Conservation (phyloP, 768 basidiomycete species). For the Tricholoma flavovirens region DNA sequence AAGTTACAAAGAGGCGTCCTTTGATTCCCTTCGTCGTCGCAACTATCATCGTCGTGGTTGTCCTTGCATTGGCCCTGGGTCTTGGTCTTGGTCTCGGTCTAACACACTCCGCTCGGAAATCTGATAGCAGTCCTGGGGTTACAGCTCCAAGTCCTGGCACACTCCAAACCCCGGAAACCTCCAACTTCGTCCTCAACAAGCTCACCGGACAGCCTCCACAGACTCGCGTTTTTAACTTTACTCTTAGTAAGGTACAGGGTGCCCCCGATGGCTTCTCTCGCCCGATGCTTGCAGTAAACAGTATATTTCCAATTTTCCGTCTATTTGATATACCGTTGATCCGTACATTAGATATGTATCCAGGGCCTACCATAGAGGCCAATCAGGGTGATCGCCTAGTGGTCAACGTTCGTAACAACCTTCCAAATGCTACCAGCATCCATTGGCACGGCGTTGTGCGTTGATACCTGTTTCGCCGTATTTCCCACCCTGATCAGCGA, state of each 20-base stretch:
- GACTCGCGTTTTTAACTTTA: not conserved
- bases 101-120: not conserved
- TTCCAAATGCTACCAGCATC: not conserved
- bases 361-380: not conserved
- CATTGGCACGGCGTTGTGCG: not conserved
- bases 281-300: not conserved
- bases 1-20: not conserved
- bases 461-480: not conserved
- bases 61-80: not conserved
- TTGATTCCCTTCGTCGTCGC: not conserved
- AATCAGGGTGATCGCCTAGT: not conserved
- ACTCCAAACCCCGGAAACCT: not conserved
- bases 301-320: not conserved
- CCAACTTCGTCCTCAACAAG: not conserved
- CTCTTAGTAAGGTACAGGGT: not conserved
- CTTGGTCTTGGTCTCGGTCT: not conserved
- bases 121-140: not conserved
- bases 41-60: not conserved
- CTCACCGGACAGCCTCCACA: not conserved
- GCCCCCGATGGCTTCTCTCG: not conserved
- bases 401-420: not conserved
- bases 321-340: not conserved
- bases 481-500: not conserved
- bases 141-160: not conserved
- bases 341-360: not conserved